Percentiles rank a stretch among this genome's conserved stretches.
phyloP scores from a whole-genome alignment of 176 grass and related monocot genomes.

The Oryza nivara region DNA sequence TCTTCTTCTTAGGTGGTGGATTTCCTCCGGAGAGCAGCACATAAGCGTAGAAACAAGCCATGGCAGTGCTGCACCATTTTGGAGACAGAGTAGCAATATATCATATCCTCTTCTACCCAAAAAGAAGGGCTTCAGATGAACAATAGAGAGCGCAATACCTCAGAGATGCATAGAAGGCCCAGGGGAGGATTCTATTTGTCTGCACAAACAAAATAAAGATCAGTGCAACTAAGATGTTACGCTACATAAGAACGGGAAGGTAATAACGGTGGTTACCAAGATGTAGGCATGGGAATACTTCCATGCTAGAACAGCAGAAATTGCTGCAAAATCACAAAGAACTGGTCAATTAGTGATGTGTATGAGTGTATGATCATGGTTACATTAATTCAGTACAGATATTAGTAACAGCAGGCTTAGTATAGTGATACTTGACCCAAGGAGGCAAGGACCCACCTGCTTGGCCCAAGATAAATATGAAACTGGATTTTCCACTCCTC shows the following conservation, averaged over 20 bases:
- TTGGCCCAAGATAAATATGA: constrained; percentile 66
- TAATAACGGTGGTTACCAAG: constrained; percentile 43
- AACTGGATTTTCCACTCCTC: constrained; percentile 63
- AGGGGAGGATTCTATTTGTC: constrained; percentile 70
- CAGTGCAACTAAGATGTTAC: not conserved
- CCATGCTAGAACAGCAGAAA: constrained; percentile 60
- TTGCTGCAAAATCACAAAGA: constrained; percentile 39
- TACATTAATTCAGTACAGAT: not conserved
- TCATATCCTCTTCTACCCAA: not conserved
- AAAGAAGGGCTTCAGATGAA: not conserved
- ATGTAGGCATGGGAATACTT: constrained; percentile 65
- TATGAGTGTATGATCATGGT: not conserved
- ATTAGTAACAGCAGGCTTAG: not conserved
- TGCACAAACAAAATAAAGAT: constrained; percentile 40
- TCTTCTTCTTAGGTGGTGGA: constrained; percentile 67
- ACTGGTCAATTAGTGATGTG: constrained; percentile 1
- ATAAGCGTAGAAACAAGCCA: constrained; percentile 60
- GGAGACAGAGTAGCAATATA: not conserved
- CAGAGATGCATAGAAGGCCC: constrained; percentile 61
- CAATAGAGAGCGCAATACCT: constrained; percentile 46
- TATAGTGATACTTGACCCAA: constrained; percentile 13
- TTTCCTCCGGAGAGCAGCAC: constrained; percentile 65
- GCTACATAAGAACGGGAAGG: not conserved
- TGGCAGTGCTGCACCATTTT: constrained; percentile 52
- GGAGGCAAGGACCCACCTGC: constrained; percentile 42